Percentiles rank a stretch among this genome's conserved stretches.
Evolutionary conservation across 352 stramenopile species (phyloP).

Genomic region (Pythium apleroticum): DNA sequence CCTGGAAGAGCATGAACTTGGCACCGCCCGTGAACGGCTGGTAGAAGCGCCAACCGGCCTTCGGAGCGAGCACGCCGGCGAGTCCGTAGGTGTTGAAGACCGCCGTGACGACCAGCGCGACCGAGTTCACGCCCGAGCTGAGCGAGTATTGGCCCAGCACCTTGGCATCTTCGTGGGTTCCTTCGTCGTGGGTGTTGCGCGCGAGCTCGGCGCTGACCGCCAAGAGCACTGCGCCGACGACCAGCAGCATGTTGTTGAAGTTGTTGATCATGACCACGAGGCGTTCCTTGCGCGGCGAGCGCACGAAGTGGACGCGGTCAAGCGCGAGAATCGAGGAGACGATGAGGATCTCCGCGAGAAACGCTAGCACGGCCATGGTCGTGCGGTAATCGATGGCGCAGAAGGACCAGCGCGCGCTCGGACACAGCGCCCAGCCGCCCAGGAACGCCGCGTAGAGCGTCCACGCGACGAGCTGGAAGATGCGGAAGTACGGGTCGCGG

Average conservation of each 20-base stretch:
- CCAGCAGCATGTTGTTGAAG: conserved; percentile 84
- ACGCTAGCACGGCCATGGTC: conserved; percentile 54
- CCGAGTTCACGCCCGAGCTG: conserved; percentile 54
- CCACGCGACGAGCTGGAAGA: conserved; percentile 70
- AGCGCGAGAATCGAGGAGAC: conserved; percentile 77
- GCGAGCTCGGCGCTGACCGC: conserved; percentile 59
- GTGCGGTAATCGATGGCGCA: conserved; percentile 51
- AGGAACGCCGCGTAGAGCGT: conserved; percentile 58
- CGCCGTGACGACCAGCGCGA: conserved; percentile 71
- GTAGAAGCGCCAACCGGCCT: conserved; percentile 82
- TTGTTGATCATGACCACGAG: conserved; percentile 80
- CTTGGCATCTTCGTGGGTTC: conserved; percentile 31
- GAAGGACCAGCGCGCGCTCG: conserved; percentile 31
- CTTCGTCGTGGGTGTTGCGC: conserved; percentile 32
- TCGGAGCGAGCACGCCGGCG: conserved; percentile 65
- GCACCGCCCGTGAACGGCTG: conserved; percentile 80
- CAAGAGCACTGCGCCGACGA: conserved; percentile 65
- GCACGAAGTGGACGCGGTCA: conserved; percentile 43
- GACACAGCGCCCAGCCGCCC: conserved; percentile 40
- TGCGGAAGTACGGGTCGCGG: conserved; percentile 58
- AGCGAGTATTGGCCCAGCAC: conserved; percentile 45
- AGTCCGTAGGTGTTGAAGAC: conserved; percentile 85
- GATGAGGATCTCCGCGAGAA: conserved; percentile 75
- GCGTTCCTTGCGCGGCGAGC: conserved; percentile 37
- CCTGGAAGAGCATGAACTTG: conserved; percentile 74